Conservation (phyloP, 1,284 basidiomycete species). For the Heterobasidion annosum region DNA sequence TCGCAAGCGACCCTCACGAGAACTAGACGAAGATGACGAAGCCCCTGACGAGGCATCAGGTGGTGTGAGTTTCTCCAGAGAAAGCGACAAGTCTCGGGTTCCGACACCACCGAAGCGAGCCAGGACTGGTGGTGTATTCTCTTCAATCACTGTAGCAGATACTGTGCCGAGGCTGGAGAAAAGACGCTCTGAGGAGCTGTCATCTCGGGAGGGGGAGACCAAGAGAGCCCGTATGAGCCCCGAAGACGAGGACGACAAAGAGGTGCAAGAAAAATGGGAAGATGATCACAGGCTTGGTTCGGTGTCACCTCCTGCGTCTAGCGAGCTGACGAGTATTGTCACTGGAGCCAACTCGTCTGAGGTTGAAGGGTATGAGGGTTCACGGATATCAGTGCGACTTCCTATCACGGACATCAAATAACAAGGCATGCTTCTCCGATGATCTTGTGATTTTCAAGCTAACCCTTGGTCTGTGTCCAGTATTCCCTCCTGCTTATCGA, state of each 20-base stretch:
- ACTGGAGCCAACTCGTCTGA: constrained; percentile 3
- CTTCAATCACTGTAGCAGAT: constrained; percentile 12
- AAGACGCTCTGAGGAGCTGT: constrained; percentile 22
- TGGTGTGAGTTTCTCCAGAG: background rate
- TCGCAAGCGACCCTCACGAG: constrained; percentile 15
- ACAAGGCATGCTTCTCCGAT: too few relatives aligned
- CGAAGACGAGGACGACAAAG: constrained; percentile 1
- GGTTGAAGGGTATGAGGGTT: background rate
- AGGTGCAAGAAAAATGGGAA: too few relatives aligned
- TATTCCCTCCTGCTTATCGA: background rate
- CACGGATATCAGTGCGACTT: background rate
- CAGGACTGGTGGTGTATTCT: constrained; percentile 18
- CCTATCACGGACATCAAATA: background rate
- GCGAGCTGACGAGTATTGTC: background rate
- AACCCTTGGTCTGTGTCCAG: background rate
- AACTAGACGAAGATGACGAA: constrained; percentile 12
- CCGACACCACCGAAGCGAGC: constrained; percentile 24
- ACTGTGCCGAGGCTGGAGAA: constrained; percentile 15
- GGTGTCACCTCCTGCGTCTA: constrained; percentile 1
- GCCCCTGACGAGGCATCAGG: background rate
- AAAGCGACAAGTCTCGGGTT: constrained; percentile 4
- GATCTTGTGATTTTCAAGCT: too few relatives aligned
- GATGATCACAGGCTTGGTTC: background rate
- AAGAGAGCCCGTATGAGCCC: constrained; percentile 8
- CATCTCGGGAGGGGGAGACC: constrained; percentile 12